Evolutionary conservation across 352 stramenopile species (phyloP), one percentile per base, ranked within the genome.

Genomic region (Globisporangium okanoganense): DNA sequence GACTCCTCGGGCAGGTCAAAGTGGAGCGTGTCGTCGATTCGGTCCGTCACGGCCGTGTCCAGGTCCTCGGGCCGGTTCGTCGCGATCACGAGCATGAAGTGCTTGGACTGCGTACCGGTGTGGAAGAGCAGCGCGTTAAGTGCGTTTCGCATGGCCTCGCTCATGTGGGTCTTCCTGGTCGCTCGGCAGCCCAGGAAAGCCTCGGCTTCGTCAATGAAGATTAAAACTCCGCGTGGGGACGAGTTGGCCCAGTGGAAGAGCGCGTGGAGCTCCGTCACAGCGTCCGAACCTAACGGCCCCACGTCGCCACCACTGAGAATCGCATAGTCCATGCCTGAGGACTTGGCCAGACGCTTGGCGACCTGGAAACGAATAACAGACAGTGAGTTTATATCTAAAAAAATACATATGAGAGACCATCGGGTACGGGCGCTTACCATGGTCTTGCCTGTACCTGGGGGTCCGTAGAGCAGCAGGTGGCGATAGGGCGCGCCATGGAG

Each of bases 281-380:
- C 88, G 27, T 88, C 75, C 0, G 75, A 76, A 1, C 87, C 86
- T 0, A 97, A 61, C 13, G 87, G 86, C 12, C 82, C 88, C 5
- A 95, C 85, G 62, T 97, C 88, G 6, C 85, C 88, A 16, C 88
- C 88, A 60, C 79, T 92, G 33, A 96, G 69, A 27, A 97, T 89
- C 18, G 85, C 88, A 20, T 91, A 95, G 59, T 94, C 83, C 71
- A 96, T 87, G 12, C 73, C 73, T 3, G 76, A 86, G 40, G 78
- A 64, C 27, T 67, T 65, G 20, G 85, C 87, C 25, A 97, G 58
- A 1, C 80, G 77, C 61, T 92, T 90, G 5, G 88, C 88, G n/a
- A 95, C n/a, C n/a, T n/a, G n/a, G n/a, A n/a, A n/a, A n/a, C n/a
- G n/a, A n/a, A n/a, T n/a, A n/a, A n/a, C n/a, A n/a, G n/a, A n/a